Conservation (phyloP, 192 early-diverging fungal genomes). For the Coemansia sp. region DNA sequence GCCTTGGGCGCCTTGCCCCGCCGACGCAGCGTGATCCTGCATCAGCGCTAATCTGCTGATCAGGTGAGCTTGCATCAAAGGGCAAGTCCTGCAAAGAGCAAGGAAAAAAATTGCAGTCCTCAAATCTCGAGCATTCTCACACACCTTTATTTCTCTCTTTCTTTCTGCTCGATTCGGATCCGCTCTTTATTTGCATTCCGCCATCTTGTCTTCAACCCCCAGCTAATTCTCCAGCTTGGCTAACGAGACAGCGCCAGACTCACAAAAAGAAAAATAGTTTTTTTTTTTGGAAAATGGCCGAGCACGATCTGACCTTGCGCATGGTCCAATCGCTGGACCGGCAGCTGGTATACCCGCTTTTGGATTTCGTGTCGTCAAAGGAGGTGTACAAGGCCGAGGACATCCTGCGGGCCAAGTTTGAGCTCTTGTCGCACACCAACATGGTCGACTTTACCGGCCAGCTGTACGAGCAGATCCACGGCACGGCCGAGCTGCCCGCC, state of each 20-base stretch:
- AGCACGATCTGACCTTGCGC: slow-evolving; percentile 78
- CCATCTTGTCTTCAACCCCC: not conserved
- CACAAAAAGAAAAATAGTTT: not conserved
- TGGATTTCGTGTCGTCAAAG: slow-evolving; percentile 85
- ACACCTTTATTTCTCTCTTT: not conserved
- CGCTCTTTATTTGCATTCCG: slow-evolving; percentile 5
- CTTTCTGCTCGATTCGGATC: slow-evolving; percentile 4
- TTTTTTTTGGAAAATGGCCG: slow-evolving; percentile 43
- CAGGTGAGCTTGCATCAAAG: not conserved
- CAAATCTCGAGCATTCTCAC: not conserved
- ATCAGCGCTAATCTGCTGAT: not conserved
- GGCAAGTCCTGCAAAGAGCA: slow-evolving; percentile 1
- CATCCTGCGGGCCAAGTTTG: slow-evolving; percentile 86
- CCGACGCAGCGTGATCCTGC: no score
- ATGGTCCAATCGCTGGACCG: slow-evolving; percentile 91
- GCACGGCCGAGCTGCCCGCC: slow-evolving; percentile 72
- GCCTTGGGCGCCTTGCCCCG: no score
- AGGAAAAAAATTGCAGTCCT: slow-evolving; percentile 4
- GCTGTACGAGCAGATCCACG: slow-evolving; percentile 82
- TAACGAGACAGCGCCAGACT: slow-evolving; percentile 8
- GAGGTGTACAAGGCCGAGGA: slow-evolving; percentile 81
- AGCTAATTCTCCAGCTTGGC: not conserved
- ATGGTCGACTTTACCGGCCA: slow-evolving; percentile 94
- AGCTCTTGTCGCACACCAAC: slow-evolving; percentile 85
- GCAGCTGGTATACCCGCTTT: slow-evolving; percentile 89